phyloP scores from a whole-genome alignment of 2,329 filamentous ascomycete species.

The Gaeumannomyces tritici region DNA sequence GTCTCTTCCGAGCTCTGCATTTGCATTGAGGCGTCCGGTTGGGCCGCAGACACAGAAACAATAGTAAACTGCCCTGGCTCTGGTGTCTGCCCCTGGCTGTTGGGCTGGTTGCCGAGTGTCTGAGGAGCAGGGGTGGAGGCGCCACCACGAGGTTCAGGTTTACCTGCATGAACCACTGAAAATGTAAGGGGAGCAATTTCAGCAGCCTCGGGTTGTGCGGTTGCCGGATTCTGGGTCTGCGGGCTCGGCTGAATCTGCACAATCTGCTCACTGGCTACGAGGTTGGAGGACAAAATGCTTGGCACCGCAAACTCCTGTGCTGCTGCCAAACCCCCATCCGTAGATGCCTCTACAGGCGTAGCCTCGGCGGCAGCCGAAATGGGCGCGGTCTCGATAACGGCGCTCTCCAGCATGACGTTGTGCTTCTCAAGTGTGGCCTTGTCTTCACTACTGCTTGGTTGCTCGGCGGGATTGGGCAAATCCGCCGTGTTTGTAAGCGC shows the following conservation, averaged over 20 bases:
- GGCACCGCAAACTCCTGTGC: background rate
- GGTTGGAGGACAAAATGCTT: background rate
- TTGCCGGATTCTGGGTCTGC: background rate
- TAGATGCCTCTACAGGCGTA: background rate
- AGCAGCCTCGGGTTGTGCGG: too few species aligned
- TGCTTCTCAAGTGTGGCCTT: background rate
- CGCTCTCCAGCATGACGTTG: background rate
- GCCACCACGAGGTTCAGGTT: too few species aligned
- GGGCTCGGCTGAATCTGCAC: too few species aligned
- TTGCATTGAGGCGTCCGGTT: background rate
- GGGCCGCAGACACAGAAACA: background rate
- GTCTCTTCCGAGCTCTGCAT: background rate
- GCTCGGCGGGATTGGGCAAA: background rate
- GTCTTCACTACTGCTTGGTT: too few species aligned
- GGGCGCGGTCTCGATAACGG: too few species aligned
- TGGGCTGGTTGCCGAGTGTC: too few species aligned
- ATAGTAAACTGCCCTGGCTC: background rate
- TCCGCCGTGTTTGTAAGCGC: background rate
- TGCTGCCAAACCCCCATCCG: too few species aligned
- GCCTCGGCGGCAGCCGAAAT: background rate
- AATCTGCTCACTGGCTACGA: too few species aligned
- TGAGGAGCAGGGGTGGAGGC: too few species aligned
- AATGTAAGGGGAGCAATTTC: background rate
- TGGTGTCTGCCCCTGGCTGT: background rate
- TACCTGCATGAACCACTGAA: too few species aligned